Percentiles rank a stretch among this genome's conserved stretches.
These are phyloP conservation scores for Colletotrichum musicola DNA, from an alignment of 2,329 filamentous ascomycete genomes.

Conservation along the genomic window DNA sequence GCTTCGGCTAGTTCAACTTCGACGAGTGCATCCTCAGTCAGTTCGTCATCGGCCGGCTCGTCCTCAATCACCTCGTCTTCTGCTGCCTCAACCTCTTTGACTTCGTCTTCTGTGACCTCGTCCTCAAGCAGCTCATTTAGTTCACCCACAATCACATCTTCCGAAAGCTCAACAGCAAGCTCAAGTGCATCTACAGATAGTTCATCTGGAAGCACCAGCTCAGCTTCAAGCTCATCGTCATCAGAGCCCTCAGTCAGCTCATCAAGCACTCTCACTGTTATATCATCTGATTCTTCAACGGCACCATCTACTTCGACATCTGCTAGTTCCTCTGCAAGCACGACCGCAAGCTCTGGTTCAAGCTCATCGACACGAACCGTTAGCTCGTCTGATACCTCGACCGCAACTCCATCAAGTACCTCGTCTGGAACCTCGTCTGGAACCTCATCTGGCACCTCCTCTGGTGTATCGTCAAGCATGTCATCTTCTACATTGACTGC, in stretches of 20 bases:
- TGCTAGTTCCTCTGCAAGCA: neutral
- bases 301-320: neutral
- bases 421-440: too few relatives aligned
- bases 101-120: too few relatives aligned
- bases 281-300: neutral
- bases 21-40: too few relatives aligned
- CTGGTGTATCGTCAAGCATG: neutral
- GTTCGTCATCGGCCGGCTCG: too few relatives aligned
- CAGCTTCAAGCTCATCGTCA: neutral
- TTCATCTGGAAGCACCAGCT: neutral
- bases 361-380: neutral
- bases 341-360: neutral
- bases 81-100: too few relatives aligned
- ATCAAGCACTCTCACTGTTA: neutral
- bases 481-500: neutral
- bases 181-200: neutral
- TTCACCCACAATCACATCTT: neutral
- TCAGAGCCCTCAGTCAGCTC: neutral
- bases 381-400: neutral
- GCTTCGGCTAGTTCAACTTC: too few relatives aligned
- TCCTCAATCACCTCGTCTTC: too few relatives aligned
- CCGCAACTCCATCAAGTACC: too few relatives aligned
- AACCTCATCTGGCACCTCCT: neutral
- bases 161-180: neutral
- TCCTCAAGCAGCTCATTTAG: neutral